Evolutionary conservation across 2,329 filamentous ascomycete genomes (phyloP), one percentile per base, ranked within the genome.

Genomic region (Fusarium robinianum): DNA sequence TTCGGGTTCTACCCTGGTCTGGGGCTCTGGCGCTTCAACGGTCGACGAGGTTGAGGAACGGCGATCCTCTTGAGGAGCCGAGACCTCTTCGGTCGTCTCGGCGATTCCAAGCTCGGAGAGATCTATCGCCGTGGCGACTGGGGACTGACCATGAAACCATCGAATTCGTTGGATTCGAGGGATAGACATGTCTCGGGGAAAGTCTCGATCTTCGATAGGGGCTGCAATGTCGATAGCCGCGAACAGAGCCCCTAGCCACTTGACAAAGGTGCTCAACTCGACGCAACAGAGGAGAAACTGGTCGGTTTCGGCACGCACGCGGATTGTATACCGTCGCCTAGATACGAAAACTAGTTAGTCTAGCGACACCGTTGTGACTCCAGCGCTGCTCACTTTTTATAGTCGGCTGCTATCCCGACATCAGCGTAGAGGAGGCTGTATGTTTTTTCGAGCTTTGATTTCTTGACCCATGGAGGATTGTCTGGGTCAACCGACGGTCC

Each of bases 381-480:
- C 29, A 29, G 21, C 7, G 23, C 26, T 40, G 73, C 79, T 58
- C 67, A 83, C 77, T 88, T 87, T 58, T 78, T 75, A 63, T 87
- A 85, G 65, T 90, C 87, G 11, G 81, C 78, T 8, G 87, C 87
- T 49, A 90, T 79, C 8, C 87, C 87, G 15, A 86, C 80, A 65
- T 90, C 87, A 15, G 86, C 87, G 62, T 90, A 84, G 52, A 88
- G 78, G 33, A 90, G 73, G 38, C 82, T 86, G 63, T 88, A 90
- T n/a, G 77, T 79, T 63, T 75, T 80, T 51, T 88, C 71, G 24
- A 89, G 67, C 41, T 73, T 73, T 14, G 79, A 79, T 48, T 69
- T 74, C 53, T 70, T 77, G 29, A 78, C 66, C 71, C 67, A 84
- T 26, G 68, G 72, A 18, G 72, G 79, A 56, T 70, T 73, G 59